phyloP scores from a whole-genome alignment of 208 protist genomes.

The Trypanosoma cruzi region DNA sequence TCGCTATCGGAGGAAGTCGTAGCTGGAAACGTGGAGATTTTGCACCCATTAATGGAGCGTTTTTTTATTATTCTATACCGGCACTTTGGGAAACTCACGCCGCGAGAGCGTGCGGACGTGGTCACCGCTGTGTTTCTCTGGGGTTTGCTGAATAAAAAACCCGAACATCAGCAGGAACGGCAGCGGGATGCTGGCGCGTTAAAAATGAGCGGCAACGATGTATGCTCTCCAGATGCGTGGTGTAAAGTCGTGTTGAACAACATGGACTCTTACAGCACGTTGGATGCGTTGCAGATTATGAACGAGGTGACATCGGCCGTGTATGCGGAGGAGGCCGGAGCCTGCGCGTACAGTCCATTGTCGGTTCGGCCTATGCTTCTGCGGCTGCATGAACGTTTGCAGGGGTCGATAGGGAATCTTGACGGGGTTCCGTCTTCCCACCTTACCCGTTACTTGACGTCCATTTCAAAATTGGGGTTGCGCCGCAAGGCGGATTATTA shows the following conservation, averaged over 20 bases:
- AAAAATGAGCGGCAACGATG: neutral
- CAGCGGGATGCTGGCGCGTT: neutral
- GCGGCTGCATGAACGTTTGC: conserved; percentile 21
- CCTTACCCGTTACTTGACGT: conserved; percentile 60
- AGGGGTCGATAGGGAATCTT: conserved; percentile 4
- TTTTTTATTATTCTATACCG: conserved; percentile 13
- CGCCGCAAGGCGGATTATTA: conserved; percentile 44
- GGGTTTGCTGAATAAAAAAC: conserved; percentile 27
- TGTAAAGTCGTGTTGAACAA: conserved; percentile 13
- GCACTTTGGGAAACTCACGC: conserved; percentile 29
- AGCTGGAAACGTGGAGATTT: neutral
- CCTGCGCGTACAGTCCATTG: conserved; percentile 4
- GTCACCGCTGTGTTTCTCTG: conserved; percentile 34
- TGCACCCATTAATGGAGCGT: conserved; percentile 9
- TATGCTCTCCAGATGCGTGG: conserved; percentile 9
- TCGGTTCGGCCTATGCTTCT: conserved; percentile 2
- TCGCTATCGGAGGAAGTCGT: conserved; percentile 5
- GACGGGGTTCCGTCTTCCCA: conserved; percentile 29
- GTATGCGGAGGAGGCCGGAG: conserved; percentile 23
- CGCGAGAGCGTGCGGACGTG: conserved; percentile 41
- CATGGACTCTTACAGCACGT: conserved; percentile 26
- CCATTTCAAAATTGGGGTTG: conserved; percentile 53
- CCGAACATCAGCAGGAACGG: neutral
- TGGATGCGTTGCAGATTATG: conserved; percentile 48
- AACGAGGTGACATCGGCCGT: conserved; percentile 44